A percentile compares a stretch with the other conserved stretches of the same genome.
These are phyloP conservation scores for Hemileia vastatrix DNA, from an alignment of 1,284 basidiomycete species.

Conservation along the genomic window DNA sequence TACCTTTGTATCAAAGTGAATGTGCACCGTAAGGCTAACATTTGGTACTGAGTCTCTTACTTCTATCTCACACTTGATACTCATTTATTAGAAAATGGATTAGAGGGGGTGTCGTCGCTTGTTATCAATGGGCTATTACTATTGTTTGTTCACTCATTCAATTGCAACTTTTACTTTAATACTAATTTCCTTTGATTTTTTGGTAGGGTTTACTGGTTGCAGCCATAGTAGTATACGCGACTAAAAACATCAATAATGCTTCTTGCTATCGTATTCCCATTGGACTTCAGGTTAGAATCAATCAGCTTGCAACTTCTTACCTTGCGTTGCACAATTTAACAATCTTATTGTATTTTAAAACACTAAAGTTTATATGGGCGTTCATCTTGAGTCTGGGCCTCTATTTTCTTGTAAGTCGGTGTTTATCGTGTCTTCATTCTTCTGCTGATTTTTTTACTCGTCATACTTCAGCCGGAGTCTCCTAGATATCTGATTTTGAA, in stretches of 20 bases:
- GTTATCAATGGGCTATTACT: constrained; percentile 43
- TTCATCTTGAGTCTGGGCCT: constrained; percentile 13
- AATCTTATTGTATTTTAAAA: background rate
- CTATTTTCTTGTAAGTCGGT: too few species aligned
- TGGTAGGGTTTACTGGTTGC: constrained; percentile 21
- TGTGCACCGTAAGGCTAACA: constrained; percentile 33
- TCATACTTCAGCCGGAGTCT: too few species aligned
- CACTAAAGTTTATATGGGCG: constrained; percentile 15
- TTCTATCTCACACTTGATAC: background rate
- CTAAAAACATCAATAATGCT: constrained; percentile 24
- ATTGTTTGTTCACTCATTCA: too few species aligned
- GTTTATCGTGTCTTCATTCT: too few species aligned
- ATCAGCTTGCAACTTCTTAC: background rate
- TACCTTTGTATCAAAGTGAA: constrained; percentile 43
- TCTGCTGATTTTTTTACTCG: too few species aligned
- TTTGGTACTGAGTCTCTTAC: too few species aligned
- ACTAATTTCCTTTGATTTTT: too few species aligned
- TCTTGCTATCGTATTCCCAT: constrained; percentile 38
- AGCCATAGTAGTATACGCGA: constrained; percentile 31
- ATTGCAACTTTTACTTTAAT: too few species aligned
- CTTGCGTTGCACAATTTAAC: background rate
- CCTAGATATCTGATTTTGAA: constrained; percentile 21
- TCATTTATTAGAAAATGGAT: constrained; percentile 32
- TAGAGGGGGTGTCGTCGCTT: constrained; percentile 40
- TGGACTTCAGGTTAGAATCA: constrained; percentile 30